These are phyloP conservation scores for Cornus suecica DNA, from an alignment of 148 eudicot genomes.

Conservation along the genomic window DNA sequence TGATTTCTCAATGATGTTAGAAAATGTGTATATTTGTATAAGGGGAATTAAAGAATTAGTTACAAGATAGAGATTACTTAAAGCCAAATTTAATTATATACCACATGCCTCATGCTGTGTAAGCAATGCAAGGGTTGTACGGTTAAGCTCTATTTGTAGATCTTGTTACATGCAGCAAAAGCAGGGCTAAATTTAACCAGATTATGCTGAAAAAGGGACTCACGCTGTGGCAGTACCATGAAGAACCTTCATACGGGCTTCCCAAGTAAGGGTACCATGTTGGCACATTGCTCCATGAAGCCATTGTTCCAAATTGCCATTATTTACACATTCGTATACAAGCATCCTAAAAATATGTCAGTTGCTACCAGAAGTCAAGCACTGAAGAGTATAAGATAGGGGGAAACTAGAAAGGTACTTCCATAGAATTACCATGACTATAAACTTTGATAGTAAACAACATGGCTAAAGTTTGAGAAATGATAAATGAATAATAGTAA, in stretches of 20 bases:
- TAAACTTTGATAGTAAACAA: neutral
- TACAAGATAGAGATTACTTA: neutral
- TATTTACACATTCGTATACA: conserved; percentile 85
- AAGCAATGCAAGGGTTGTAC: neutral
- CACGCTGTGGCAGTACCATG: conserved; percentile 92
- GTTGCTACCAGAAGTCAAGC: neutral
- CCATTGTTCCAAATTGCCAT: conserved; percentile 95
- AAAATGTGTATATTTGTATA: neutral
- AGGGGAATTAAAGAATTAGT: neutral
- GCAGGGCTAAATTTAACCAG: neutral
- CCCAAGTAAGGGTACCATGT: conserved; percentile 75
- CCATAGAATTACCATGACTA: neutral
- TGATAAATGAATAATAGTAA: neutral
- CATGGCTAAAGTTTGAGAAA: neutral
- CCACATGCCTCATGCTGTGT: neutral
- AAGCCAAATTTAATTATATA: no score
- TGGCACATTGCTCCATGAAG: conserved; percentile 89
- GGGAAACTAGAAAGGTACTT: neutral
- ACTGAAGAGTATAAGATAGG: neutral
- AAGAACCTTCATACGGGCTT: conserved; percentile 86
- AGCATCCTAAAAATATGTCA: conserved; percentile 50
- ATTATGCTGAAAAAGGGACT: conserved; percentile 22
- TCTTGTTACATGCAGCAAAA: no score
- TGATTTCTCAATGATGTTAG: neutral
- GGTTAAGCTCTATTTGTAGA: neutral